These are phyloP conservation scores for Pisolithus marmoratus DNA, from an alignment of 768 basidiomycete genomes.

Conservation along the genomic window DNA sequence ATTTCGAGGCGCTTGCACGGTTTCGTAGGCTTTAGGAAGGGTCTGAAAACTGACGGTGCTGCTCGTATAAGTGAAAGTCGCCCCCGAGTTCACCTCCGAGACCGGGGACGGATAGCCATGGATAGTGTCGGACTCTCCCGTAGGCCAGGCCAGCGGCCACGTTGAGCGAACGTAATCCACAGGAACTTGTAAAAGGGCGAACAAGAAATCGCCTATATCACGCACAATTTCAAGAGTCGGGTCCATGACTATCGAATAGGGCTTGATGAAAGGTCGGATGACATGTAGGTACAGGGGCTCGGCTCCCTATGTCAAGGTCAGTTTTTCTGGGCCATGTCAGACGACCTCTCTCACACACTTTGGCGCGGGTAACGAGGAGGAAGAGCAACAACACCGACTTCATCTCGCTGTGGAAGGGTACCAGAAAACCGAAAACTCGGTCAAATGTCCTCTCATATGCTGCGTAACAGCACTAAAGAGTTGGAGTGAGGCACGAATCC, in stretches of 20 bases:
- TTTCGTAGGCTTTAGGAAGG: conserved; percentile 4
- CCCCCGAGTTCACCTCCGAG: not conserved
- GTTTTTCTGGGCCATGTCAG: conserved; percentile 1
- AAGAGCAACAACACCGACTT: conserved; percentile 71
- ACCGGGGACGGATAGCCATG: conserved; percentile 3
- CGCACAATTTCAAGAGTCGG: conserved; percentile 52
- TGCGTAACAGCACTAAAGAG: conserved; percentile 56
- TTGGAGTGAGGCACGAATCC: conserved; percentile 8
- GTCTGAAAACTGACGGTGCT: conserved; percentile 11
- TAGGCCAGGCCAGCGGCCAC: conserved; percentile 22
- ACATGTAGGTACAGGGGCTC: conserved; percentile 81
- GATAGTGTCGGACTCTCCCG: conserved; percentile 8
- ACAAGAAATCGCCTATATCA: conserved; percentile 59
- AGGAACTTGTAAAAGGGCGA: conserved; percentile 38
- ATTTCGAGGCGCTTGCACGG: conserved; percentile 1
- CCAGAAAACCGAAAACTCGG: conserved; percentile 56
- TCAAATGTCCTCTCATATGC: conserved; percentile 66
- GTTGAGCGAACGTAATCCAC: conserved; percentile 29
- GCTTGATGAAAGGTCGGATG: conserved; percentile 72
- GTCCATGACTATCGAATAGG: conserved; percentile 65
- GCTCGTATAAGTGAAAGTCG: conserved; percentile 2
- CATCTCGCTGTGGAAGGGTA: conserved; percentile 82
- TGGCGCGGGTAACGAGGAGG: conserved; percentile 68
- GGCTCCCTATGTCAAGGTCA: conserved; percentile 52
- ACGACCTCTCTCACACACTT: conserved; percentile 39